Evolutionary conservation across 495 filamentous ascomycete genomes (phyloP).

Genomic region (Parachaetomium inaequale): DNA sequence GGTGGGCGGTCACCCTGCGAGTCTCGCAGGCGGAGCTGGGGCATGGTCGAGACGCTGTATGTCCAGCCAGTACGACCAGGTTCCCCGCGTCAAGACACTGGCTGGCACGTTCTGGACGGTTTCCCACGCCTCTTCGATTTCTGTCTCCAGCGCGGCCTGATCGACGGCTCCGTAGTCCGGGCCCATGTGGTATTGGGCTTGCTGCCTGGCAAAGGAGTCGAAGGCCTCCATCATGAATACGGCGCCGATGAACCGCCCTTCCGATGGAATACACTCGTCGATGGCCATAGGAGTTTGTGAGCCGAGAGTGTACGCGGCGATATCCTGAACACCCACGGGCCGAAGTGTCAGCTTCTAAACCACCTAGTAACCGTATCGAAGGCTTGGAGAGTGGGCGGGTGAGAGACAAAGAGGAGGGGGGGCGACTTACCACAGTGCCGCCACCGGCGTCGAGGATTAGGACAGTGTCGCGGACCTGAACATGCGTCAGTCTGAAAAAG

Average conservation of each 20-base stretch:
- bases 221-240: neutral
- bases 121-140: neutral
- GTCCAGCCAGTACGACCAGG: too few relatives aligned
- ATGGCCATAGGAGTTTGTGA: neutral
- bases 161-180: neutral
- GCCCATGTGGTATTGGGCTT: neutral
- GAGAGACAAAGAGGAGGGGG: neutral
- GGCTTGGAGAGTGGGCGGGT: neutral
- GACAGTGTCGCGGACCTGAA: neutral
- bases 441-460: neutral
- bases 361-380: neutral
- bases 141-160: neutral
- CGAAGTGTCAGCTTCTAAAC: neutral
- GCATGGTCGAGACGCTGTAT: too few relatives aligned
- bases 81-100: neutral
- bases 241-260: neutral
- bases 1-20: too few relatives aligned
- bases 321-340: neutral
- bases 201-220: neutral
- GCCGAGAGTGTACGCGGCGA: neutral
- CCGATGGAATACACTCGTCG: neutral
- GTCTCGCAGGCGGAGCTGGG: neutral
- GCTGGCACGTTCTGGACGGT: neutral
- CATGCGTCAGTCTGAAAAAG: neutral
- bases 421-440: neutral